phyloP scores from a whole-genome alignment of 352 stramenopile genomes.

The Globisporangium carolinianum region DNA sequence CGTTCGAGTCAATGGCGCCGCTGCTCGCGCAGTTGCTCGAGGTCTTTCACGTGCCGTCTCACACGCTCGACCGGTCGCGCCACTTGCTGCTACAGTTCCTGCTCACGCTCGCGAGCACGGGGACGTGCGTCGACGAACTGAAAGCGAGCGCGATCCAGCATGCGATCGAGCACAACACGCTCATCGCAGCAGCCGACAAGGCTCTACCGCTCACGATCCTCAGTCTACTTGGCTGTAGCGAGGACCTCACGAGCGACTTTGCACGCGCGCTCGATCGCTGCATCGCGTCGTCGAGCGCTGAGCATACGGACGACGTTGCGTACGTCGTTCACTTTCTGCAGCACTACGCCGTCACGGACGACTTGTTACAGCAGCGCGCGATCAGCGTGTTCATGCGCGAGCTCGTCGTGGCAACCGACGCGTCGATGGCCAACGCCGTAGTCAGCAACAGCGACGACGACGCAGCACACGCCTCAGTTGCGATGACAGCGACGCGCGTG shows the following conservation, averaged over 20 bases:
- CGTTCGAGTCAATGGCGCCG: constrained; percentile 1
- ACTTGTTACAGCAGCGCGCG: constrained; percentile 32
- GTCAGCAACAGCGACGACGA: constrained; percentile 8
- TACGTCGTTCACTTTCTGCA: constrained; percentile 67
- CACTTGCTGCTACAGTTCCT: constrained; percentile 45
- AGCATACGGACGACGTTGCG: constrained; percentile 30
- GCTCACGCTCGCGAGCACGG: constrained; percentile 48
- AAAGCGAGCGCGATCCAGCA: constrained; percentile 39
- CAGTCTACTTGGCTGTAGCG: constrained; percentile 59
- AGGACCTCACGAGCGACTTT: constrained; percentile 65
- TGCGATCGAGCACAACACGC: constrained; percentile 52
- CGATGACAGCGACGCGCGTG: constrained; percentile 8
- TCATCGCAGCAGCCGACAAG: constrained; percentile 43
- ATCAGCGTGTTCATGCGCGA: constrained; percentile 51
- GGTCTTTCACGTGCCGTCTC: constrained; percentile 25
- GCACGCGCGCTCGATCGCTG: constrained; percentile 35
- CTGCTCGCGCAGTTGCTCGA: constrained; percentile 31
- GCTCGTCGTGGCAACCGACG: constrained; percentile 7
- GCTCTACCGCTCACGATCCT: constrained; percentile 50
- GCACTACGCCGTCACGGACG: constrained; percentile 49
- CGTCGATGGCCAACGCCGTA: constrained; percentile 11
- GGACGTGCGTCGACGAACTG: constrained; percentile 41
- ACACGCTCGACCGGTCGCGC: constrained; percentile 18
- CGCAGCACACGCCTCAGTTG: constrained; percentile 6
- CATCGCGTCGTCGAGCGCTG: constrained; percentile 9